A percentile compares a stretch with the other conserved stretches of the same genome.
Evolutionary conservation across 2,329 filamentous ascomycete species (phyloP).

Genomic region (Ophiostoma pallidulum): DNA sequence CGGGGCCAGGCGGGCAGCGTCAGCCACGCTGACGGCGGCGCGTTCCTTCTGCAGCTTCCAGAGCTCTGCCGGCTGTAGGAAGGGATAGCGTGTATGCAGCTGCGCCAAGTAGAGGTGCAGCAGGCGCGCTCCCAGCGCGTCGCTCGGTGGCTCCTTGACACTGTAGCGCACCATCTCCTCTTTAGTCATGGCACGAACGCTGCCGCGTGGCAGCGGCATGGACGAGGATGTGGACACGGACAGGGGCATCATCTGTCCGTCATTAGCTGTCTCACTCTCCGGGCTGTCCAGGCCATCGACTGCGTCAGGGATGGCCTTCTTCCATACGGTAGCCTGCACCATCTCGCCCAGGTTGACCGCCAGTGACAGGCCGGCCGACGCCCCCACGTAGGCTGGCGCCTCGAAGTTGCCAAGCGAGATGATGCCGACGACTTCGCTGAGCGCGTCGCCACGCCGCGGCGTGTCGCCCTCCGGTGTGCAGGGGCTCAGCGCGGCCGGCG

Average conservation of each 20-base stretch:
- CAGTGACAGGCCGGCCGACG: constrained; percentile 19
- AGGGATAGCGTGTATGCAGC: constrained; percentile 37
- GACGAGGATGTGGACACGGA: neutral
- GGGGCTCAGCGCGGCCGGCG: neutral
- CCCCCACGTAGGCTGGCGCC: constrained; percentile 7
- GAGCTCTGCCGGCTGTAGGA: constrained; percentile 36
- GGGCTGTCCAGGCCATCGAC: neutral
- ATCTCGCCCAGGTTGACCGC: constrained; percentile 42
- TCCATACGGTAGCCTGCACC: constrained; percentile 45
- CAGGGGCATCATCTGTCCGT: neutral
- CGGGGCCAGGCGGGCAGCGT: constrained; percentile 26
- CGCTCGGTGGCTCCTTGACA: constrained; percentile 9
- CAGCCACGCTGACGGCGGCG: constrained; percentile 26
- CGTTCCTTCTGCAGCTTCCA: constrained; percentile 34
- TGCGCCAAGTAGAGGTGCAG: constrained; percentile 17
- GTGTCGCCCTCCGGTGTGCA: neutral
- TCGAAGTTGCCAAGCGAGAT: constrained; percentile 10
- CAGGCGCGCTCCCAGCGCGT: constrained; percentile 2
- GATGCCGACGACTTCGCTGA: constrained; percentile 10
- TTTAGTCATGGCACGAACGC: constrained; percentile 1
- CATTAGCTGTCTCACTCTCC: neutral
- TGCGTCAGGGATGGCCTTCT: constrained; percentile 31
- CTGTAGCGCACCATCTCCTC: constrained; percentile 6
- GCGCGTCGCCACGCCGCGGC: neutral
- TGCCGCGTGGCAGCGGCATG: neutral